Percentiles rank a stretch among this genome's conserved stretches.
Evolutionary conservation across 371 early-diverging fungal genomes (phyloP).

Genomic region (Mucor circinelloides): DNA sequence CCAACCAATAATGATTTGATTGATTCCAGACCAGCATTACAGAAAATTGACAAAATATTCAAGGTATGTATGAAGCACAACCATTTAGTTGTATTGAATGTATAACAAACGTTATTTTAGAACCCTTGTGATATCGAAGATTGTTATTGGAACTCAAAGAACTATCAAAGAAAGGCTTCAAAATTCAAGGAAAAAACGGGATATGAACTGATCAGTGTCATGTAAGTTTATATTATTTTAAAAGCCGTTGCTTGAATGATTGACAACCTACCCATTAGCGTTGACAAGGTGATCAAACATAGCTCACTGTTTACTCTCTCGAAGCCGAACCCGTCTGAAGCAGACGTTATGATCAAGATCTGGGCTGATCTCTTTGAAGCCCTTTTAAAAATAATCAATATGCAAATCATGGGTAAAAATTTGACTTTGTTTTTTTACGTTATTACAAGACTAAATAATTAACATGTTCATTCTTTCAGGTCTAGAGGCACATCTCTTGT

Average conservation of each 20-base stretch:
- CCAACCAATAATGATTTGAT: not conserved
- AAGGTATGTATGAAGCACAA: constrained; percentile 11
- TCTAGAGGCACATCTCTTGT: constrained; percentile 1
- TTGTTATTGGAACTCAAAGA: constrained; percentile 8
- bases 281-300: constrained; percentile 4
- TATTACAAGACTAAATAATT: constrained; percentile 14
- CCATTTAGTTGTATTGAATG: constrained; percentile 12
- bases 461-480: constrained; percentile 10
- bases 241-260: constrained; percentile 14
- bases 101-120: constrained; percentile 15
- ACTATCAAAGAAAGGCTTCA: constrained; percentile 1
- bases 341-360: constrained; percentile 8
- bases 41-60: not conserved
- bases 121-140: not conserved
- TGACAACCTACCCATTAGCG: constrained; percentile 5
- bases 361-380: constrained; percentile 8
- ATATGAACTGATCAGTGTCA: constrained; percentile 6
- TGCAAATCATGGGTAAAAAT: constrained; percentile 4
- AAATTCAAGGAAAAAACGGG: constrained; percentile 10
- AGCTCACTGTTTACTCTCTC: constrained; percentile 1
- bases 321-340: constrained; percentile 2
- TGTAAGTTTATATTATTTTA: constrained; percentile 16
- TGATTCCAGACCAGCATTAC: constrained; percentile 1
- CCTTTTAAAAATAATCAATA: not conserved
- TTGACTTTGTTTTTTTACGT: constrained; percentile 3